Conservation (phyloP, 2,329 filamentous ascomycete genomes). For the Colletotrichum liriopes region DNA sequence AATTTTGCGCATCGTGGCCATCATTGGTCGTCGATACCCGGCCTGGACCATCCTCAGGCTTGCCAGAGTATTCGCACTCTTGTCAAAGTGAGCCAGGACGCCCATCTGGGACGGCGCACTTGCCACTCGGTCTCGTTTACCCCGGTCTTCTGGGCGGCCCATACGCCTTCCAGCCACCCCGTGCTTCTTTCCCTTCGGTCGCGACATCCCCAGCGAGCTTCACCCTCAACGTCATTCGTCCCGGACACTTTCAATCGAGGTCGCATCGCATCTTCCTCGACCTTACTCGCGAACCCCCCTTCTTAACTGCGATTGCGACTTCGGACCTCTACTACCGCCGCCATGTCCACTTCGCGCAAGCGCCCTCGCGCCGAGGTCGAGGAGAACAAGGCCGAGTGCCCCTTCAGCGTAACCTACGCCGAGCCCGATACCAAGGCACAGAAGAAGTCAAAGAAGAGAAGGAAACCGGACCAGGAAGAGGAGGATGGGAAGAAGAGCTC, state of each 20-base stretch:
- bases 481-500: constrained; percentile 63
- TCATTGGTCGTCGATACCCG: constrained; percentile 41
- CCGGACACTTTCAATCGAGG: not conserved
- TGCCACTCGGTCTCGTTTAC: constrained; percentile 32
- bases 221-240: constrained; percentile 7
- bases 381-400: constrained; percentile 71
- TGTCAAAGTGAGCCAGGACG: constrained; percentile 15
- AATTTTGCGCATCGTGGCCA: constrained; percentile 42
- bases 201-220: constrained; percentile 32
- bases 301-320: constrained; percentile 24
- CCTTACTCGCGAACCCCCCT: not conserved
- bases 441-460: constrained; percentile 61
- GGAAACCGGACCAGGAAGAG: constrained; percentile 61
- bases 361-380: constrained; percentile 65
- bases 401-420: constrained; percentile 62
- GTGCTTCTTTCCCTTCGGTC: constrained; percentile 32
- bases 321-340: constrained; percentile 6
- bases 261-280: not conserved
- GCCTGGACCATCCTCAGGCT: constrained; percentile 31
- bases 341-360: constrained; percentile 59
- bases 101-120: constrained; percentile 28
- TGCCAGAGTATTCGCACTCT: constrained; percentile 17
- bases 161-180: constrained; percentile 35
- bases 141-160: constrained; percentile 31
- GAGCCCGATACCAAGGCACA: constrained; percentile 61